A percentile compares a stretch with the other conserved stretches of the same genome.
Evolutionary conservation across 768 basidiomycete species (phyloP).

Genomic region (Boletales sp.): DNA sequence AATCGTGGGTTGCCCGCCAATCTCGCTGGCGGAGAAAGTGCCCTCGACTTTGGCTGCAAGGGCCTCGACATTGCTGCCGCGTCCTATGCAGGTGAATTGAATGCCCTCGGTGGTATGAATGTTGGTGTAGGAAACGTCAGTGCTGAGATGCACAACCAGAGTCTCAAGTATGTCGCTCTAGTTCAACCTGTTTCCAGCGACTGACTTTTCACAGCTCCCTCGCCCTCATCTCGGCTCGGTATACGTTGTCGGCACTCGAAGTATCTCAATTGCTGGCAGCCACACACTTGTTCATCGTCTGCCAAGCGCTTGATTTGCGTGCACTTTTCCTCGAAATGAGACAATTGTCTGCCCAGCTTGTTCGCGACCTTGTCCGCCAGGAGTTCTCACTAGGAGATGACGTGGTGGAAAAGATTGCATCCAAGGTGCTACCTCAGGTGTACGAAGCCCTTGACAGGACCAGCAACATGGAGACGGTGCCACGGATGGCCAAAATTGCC

Average conservation of each 20-base stretch:
- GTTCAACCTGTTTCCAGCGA: not conserved
- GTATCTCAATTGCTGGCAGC: slow-evolving; percentile 71
- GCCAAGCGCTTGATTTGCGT: slow-evolving; percentile 85
- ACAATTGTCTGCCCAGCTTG: slow-evolving; percentile 20
- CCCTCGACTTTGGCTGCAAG: slow-evolving; percentile 78
- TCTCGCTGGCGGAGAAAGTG: slow-evolving; percentile 75
- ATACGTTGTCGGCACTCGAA: slow-evolving; percentile 74
- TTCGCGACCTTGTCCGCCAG: slow-evolving; percentile 16
- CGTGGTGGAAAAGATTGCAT: slow-evolving; percentile 11
- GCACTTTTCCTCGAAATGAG: slow-evolving; percentile 68
- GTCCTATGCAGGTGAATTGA: slow-evolving; percentile 79
- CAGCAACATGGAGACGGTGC: slow-evolving; percentile 64
- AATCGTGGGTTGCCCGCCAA: slow-evolving; percentile 80
- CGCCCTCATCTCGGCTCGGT: slow-evolving; percentile 79
- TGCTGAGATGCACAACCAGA: slow-evolving; percentile 91
- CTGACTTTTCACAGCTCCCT: slow-evolving; percentile 52
- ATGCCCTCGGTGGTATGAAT: slow-evolving; percentile 67
- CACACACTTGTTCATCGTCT: slow-evolving; percentile 69
- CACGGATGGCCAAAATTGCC: slow-evolving; percentile 71
- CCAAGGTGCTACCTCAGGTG: slow-evolving; percentile 39
- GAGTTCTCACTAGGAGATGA: slow-evolving; percentile 10
- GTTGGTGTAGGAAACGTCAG: slow-evolving; percentile 83
- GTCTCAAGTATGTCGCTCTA: slow-evolving; percentile 64
- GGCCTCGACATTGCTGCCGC: slow-evolving; percentile 83
- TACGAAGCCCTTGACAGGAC: slow-evolving; percentile 57